Conservation (phyloP, 495 filamentous ascomycete species). For the Lepidopterella palustris region DNA sequence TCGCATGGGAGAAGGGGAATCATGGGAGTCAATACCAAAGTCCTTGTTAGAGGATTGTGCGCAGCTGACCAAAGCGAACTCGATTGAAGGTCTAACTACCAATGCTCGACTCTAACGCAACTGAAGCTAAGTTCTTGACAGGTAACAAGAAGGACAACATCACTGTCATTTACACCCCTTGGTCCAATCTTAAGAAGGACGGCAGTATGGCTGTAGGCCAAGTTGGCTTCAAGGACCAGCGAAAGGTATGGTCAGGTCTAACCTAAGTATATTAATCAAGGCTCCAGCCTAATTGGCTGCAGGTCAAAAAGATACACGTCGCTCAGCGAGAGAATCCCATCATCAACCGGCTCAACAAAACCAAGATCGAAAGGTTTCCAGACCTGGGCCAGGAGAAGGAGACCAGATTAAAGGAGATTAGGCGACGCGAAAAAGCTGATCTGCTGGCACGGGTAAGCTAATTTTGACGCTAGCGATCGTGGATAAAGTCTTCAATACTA, state of each 20-base stretch:
- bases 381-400: conserved; percentile 77
- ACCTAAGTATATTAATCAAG: background rate
- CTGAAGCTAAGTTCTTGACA: conserved; percentile 25
- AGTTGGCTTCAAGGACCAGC: conserved; percentile 88
- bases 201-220: conserved; percentile 95
- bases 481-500: background rate
- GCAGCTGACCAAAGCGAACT: conserved; percentile 96
- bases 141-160: conserved; percentile 99
- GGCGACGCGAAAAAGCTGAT: conserved; percentile 60
- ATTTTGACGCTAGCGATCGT: background rate
- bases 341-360: conserved; percentile 96
- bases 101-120: background rate
- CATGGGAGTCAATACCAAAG: conserved; percentile 75
- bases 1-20: conserved; percentile 69
- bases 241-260: conserved; percentile 40
- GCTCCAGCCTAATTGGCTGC: background rate
- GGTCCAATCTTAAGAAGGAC: conserved; percentile 93
- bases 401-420: conserved; percentile 58
- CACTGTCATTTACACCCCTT: conserved; percentile 93
- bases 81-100: conserved; percentile 69
- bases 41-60: conserved; percentile 78
- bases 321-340: conserved; percentile 73
- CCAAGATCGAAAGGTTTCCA: conserved; percentile 76
- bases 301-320: conserved; percentile 76
- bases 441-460: conserved; percentile 57